A percentile compares a stretch with the other conserved stretches of the same genome.
Conservation (phyloP, 805 yeast genomes). For the Nakazawaea siamensis region DNA sequence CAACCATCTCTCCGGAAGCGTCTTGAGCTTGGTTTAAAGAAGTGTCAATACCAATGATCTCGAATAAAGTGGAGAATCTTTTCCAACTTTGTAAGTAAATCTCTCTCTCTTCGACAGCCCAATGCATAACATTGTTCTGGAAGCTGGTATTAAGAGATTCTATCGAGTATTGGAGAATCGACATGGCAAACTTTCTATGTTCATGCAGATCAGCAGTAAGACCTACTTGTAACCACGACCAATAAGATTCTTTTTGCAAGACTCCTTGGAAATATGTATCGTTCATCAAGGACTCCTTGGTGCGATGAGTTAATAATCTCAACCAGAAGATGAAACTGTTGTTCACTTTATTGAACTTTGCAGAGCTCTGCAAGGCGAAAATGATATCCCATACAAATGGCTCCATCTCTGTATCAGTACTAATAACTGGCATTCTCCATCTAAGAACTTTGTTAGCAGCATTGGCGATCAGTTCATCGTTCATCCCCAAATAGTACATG, state of each 20-base stretch:
- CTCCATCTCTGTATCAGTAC: slow-evolving; percentile 15
- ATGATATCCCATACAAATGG: slow-evolving; percentile 39
- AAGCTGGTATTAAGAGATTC: slow-evolving; percentile 30
- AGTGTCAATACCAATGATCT: slow-evolving; percentile 76
- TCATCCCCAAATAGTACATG: slow-evolving; percentile 26
- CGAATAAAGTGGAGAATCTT: slow-evolving; percentile 64
- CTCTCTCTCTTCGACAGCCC: slow-evolving; percentile 27
- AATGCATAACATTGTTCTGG: slow-evolving; percentile 30
- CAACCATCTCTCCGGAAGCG: slow-evolving; percentile 54
- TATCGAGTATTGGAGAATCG: slow-evolving; percentile 56
- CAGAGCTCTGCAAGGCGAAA: slow-evolving; percentile 25
- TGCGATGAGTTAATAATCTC: slow-evolving; percentile 32
- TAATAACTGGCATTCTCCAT: slow-evolving; percentile 42
- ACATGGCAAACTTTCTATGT: slow-evolving; percentile 57
- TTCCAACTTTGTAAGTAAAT: slow-evolving; percentile 51
- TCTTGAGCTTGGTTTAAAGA: slow-evolving; percentile 82
- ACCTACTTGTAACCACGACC: slow-evolving; percentile 51
- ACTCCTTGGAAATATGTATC: slow-evolving; percentile 21
- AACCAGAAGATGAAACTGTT: slow-evolving; percentile 49
- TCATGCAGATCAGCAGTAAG: slow-evolving; percentile 53
- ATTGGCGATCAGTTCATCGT: slow-evolving; percentile 28
- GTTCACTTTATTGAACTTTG: slow-evolving; percentile 19
- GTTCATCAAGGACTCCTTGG: slow-evolving; percentile 8
- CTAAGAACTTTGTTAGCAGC: slow-evolving; percentile 33
- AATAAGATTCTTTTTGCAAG: slow-evolving; percentile 31